Evolutionary conservation across 106 monocot genomes (phyloP).

Genomic region (Narthecium ossifragum): DNA sequence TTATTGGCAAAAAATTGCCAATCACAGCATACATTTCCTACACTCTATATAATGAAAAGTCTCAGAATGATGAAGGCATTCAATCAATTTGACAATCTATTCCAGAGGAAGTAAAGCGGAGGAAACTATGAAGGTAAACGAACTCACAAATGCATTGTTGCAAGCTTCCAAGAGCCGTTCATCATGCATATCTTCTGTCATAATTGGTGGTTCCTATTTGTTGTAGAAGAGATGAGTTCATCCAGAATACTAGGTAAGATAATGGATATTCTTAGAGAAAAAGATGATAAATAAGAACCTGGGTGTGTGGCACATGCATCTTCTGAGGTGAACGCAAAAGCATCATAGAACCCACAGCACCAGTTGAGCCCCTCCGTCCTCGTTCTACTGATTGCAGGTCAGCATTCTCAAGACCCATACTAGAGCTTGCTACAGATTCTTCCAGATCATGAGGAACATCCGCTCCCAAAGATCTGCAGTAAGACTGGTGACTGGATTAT

Average conservation of each 20-base stretch:
- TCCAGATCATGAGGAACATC: constrained; percentile 13
- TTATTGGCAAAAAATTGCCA: too few species aligned
- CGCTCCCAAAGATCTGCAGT: constrained; percentile 25
- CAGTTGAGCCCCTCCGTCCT: constrained; percentile 62
- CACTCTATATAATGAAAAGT: too few species aligned
- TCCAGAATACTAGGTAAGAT: not conserved
- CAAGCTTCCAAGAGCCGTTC: constrained; percentile 89
- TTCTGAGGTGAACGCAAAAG: constrained; percentile 67
- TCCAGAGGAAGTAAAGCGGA: too few species aligned
- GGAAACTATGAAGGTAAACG: not conserved
- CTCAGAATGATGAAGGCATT: too few species aligned
- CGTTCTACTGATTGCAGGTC: constrained; percentile 19
- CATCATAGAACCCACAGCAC: constrained; percentile 65
- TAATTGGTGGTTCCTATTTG: constrained; percentile 76
- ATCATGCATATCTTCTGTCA: constrained; percentile 99
- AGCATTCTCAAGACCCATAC: constrained; percentile 10
- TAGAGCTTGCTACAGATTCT: constrained; percentile 3
- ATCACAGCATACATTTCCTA: too few species aligned
- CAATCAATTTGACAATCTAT: too few species aligned
- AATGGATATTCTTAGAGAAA: not conserved
- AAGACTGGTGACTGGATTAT: too few species aligned
- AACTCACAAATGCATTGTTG: constrained; percentile 81
- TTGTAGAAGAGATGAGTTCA: not conserved
- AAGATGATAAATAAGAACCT: constrained; percentile 36
- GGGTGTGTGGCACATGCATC: constrained; percentile 90